Evolutionary conservation across 805 yeast genomes (phyloP), one percentile per base, ranked within the genome.

Genomic region (Wickerhamomyces bisporus): DNA sequence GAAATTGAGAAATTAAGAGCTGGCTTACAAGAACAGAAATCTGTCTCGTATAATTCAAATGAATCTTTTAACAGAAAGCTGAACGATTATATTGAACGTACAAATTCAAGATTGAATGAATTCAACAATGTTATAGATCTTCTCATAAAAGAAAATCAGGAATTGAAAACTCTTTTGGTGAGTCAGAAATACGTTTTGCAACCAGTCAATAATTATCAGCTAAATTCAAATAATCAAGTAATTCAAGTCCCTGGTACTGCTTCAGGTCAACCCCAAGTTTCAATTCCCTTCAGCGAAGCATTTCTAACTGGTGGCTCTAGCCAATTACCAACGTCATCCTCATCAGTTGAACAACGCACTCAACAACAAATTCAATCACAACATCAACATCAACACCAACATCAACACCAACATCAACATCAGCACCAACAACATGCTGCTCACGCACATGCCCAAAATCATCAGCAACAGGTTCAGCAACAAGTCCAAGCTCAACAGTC

Each of bases 171-270:
- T 4, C 29, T 47, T 10, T 32, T 55, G 5, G 30, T 49, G 1
- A 45, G 39, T 18, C 59, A 53, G 32, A 49, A 51, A 36, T 53
- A 50, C 25, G 42, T 50, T 5, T 39, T 36, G n/a, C 54, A 55
- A 13, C 61, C 61, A 3, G 65, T 58, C 41, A 51, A 50, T 34
- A 65, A 59, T 27, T 46, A 57, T 28, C 66, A 61, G 26, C 19
- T 40, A 6, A 40, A 30, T 14, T 26, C 43, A 21, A 38, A 37
- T 15, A 37, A 32, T 30, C 44, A 40, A 29, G 17, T 43, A 10
- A 35, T 34, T 7, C 36, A 31, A 26, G 31, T 17, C 17, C 31
- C 24, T 5, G 30, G 62, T 50, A 45, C 51, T 53, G 35, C 52
- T 58, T 49, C 57, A 49, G 48, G 60, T 58, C 42, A 21, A 17